phyloP scores from a whole-genome alignment of 192 early-diverging fungal genomes.

The Rhizophagus prolifer region DNA sequence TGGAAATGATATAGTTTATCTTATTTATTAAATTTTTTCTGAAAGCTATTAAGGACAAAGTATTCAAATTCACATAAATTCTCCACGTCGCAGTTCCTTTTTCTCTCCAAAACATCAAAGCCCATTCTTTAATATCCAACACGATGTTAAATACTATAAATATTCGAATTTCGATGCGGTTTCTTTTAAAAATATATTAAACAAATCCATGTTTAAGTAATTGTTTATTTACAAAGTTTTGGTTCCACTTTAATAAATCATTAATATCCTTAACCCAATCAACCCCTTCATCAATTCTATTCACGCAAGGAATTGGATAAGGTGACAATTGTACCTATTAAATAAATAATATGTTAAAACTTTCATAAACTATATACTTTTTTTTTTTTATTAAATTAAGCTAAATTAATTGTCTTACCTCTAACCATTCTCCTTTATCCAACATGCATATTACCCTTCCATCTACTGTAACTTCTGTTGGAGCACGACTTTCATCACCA shows the following conservation, averaged over 20 bases:
- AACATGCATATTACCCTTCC: conserved; percentile 73
- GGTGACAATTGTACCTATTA: conserved; percentile 60
- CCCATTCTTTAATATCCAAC: background rate
- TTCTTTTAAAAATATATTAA: background rate
- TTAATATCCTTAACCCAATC: conserved; percentile 87
- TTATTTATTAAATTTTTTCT: too few species aligned
- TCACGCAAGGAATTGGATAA: conserved; percentile 79
- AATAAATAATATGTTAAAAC: conserved; percentile 25
- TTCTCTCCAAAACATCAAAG: background rate
- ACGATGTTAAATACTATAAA: background rate
- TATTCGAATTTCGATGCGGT: background rate
- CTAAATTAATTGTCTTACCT: conserved; percentile 38
- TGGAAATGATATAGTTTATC: too few species aligned
- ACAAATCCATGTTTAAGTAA: background rate
- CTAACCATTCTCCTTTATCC: conserved; percentile 62
- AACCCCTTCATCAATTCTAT: conserved; percentile 56
- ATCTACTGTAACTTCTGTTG: conserved; percentile 74
- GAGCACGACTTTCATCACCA: conserved; percentile 58
- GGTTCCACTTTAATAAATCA: conserved; percentile 85
- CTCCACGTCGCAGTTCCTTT: background rate
- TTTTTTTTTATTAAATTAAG: background rate
- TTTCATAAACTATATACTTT: conserved; percentile 21
- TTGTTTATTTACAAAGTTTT: conserved; percentile 56
- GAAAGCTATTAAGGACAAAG: too few species aligned
- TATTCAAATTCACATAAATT: background rate